Base-by-base conservation (phyloP, 306 rosid species). In the Prunus campanulata region DNA sequence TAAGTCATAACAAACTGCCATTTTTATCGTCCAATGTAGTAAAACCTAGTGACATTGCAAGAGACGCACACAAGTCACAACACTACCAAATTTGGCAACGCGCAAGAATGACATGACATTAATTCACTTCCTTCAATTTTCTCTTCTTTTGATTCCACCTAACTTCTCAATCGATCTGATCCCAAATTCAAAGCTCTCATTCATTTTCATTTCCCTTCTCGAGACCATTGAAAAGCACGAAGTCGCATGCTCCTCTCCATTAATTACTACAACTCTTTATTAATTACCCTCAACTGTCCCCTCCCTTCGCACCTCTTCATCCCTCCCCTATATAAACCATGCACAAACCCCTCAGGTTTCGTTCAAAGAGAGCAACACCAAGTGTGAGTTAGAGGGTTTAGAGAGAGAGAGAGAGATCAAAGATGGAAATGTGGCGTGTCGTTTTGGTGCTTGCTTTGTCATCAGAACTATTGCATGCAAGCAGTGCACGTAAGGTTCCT, bases 281-380 rank as follows among this genome's bases (percentile, higher is more conserved):
- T 66, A 73, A 39, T 85, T 85, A 25, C 85, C 75, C 88, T 70
- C 91, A 93, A 89, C 97, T 1, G 91, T 71, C 87, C 76, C 50
- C 83, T 15, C 44, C 82, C 35, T 14, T 57, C 52, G 4, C 10
- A n/a, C 7, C 29, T 24, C 47, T 15, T 63, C 46, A 15, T 22
- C 63, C 2, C 22, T 77, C 46, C 60, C 65, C 55, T 85, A 75
- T 85, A 82, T 62, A 84, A 65, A 12, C 72, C 51, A 70, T 46
- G 68, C 42, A 52, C 3, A 72, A 24, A 18, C 56, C 15, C 18
- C 67, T 22, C 77, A 59, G 54, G 39, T 72, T 2, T 71, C 35
- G 75, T 72, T 39, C 54, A 72, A n/a, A n/a, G 48, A 74, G 47
- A 35, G 50, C 6, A 46, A 44, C 11, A 59, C 55, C 50, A 35